Conservation (phyloP, 2,329 filamentous ascomycete genomes). For the Hypomyces perniciosus region DNA sequence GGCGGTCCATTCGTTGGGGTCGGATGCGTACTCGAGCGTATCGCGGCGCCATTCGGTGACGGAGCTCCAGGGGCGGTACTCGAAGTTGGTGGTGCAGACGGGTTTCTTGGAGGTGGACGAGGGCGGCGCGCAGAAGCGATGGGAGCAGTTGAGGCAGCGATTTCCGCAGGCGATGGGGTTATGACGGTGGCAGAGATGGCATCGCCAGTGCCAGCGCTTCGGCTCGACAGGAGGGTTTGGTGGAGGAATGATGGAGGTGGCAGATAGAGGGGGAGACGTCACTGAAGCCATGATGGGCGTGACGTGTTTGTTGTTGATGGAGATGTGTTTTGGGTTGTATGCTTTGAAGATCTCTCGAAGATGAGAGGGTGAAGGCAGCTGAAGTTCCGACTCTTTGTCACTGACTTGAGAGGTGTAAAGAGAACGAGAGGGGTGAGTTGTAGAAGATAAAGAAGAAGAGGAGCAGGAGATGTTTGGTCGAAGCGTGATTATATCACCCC, state of each 20-base stretch:
- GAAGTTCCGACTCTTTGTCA: too few relatives aligned
- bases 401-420: too few relatives aligned
- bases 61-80: constrained; percentile 20
- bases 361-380: too few relatives aligned
- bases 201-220: background rate
- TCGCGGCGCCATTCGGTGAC: constrained; percentile 26
- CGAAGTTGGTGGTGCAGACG: background rate
- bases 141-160: background rate
- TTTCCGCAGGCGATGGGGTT: background rate
- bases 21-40: background rate
- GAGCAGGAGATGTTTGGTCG: too few relatives aligned
- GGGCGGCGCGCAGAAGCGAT: background rate
- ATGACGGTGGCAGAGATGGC: background rate
- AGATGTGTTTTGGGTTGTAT: too few relatives aligned
- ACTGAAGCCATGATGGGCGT: background rate
- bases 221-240: background rate
- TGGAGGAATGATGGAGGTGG: background rate
- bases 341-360: too few relatives aligned
- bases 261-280: background rate
- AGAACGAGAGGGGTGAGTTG: too few relatives aligned
- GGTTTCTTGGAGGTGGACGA: background rate
- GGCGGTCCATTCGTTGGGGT: constrained; percentile 10
- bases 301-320: background rate
- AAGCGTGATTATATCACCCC: too few relatives aligned
- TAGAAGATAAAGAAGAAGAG: too few relatives aligned